These are phyloP conservation scores for Phaffomyces thermotolerans DNA, from an alignment of 805 yeast species.

Conservation along the genomic window DNA sequence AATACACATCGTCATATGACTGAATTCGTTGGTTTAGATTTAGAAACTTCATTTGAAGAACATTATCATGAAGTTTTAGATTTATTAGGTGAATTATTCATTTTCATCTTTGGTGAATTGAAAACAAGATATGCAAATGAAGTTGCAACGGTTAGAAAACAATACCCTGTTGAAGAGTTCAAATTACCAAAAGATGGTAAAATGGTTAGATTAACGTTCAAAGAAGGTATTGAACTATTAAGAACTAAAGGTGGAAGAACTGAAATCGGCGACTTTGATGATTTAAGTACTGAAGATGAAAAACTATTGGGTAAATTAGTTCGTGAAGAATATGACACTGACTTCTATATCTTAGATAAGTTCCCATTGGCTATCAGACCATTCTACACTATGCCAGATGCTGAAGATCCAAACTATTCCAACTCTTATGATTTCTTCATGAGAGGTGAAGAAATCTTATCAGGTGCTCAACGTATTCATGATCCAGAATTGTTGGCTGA, in stretches of 20 bases:
- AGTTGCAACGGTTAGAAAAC: conserved; percentile 84
- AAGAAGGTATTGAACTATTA: conserved; percentile 84
- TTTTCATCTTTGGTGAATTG: conserved; percentile 81
- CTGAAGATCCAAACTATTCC: conserved; percentile 85
- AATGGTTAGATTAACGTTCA: conserved; percentile 84
- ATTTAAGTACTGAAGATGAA: conserved; percentile 90
- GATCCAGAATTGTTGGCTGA: conserved; percentile 76
- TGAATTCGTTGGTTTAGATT: conserved; percentile 93
- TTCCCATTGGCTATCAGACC: conserved; percentile 97
- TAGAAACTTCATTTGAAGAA: conserved; percentile 97
- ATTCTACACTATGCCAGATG: conserved; percentile 98
- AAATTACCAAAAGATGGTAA: conserved; percentile 89
- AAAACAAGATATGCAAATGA: conserved; percentile 73
- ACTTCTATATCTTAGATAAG: conserved; percentile 95
- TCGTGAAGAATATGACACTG: conserved; percentile 92
- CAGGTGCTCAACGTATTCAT: conserved; percentile 99
- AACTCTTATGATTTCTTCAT: conserved; percentile 98
- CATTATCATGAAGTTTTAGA: conserved; percentile 90
- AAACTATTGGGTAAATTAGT: conserved; percentile 86
- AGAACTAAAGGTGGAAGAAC: conserved; percentile 81
- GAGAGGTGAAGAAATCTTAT: conserved; percentile 98
- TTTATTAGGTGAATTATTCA: conserved; percentile 61
- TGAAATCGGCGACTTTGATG: conserved; percentile 73
- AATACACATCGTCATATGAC: conserved; percentile 99
- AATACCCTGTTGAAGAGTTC: conserved; percentile 97